Percentiles rank a stretch among this genome's conserved stretches.
Evolutionary conservation across 768 basidiomycete genomes (phyloP).

Genomic region (Hygrocybe punicea): DNA sequence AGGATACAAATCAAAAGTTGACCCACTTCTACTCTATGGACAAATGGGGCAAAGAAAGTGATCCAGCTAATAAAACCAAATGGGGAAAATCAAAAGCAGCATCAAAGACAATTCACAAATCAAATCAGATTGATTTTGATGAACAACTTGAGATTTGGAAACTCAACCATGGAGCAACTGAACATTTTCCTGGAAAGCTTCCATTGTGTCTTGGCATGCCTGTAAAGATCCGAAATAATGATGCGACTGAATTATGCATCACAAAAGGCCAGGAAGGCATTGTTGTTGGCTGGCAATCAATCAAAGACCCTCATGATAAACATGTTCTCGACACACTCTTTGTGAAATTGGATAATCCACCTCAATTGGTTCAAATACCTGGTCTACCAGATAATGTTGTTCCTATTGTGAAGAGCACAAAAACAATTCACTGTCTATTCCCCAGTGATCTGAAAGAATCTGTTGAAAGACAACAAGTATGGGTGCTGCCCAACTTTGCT

Average conservation of each 20-base stretch:
- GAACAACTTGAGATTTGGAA: slow-evolving; percentile 23
- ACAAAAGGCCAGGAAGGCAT: slow-evolving; percentile 30
- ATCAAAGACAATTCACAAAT: slow-evolving; percentile 2
- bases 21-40: slow-evolving; percentile 12
- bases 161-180: slow-evolving; percentile 21
- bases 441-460: slow-evolving; percentile 13
- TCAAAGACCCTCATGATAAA: slow-evolving; percentile 20
- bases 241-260: slow-evolving; percentile 11
- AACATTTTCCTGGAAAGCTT: slow-evolving; percentile 28
- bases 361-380: slow-evolving; percentile 4
- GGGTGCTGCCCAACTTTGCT: slow-evolving; percentile 23
- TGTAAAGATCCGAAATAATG: slow-evolving; percentile 32
- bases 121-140: slow-evolving; percentile 3
- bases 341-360: slow-evolving; percentile 11
- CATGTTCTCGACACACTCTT: slow-evolving; percentile 12
- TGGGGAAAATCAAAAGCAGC: background rate
- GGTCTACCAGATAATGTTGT: slow-evolving; percentile 13
- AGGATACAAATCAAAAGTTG: slow-evolving; percentile 13
- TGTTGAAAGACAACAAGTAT: slow-evolving; percentile 20
- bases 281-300: slow-evolving; percentile 26
- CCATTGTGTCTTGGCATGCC: slow-evolving; percentile 33
- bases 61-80: background rate
- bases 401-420: slow-evolving; percentile 11
- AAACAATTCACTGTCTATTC: slow-evolving; percentile 6
- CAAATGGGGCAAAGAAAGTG: background rate